These are phyloP conservation scores for Fraxinus ornus DNA, from an alignment of 305 asterid genomes.

Conservation along the genomic window DNA sequence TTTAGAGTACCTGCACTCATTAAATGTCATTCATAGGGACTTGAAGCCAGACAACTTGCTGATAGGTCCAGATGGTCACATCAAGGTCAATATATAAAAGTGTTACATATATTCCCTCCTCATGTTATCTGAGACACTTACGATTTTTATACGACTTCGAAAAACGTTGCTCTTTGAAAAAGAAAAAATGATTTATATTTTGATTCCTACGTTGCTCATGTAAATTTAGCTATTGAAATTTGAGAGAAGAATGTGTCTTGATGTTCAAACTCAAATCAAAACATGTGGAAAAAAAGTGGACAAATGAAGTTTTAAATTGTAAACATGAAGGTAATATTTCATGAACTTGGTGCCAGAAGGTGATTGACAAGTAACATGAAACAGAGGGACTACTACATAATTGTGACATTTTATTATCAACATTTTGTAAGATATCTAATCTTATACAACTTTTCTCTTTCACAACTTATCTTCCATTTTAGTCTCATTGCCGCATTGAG, in stretches of 20 bases:
- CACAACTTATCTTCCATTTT: background rate
- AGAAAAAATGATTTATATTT: background rate
- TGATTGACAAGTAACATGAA: background rate
- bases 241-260: background rate
- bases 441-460: background rate
- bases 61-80: constrained; percentile 98
- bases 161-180: background rate
- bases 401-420: background rate
- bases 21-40: constrained; percentile 90
- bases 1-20: constrained; percentile 91
- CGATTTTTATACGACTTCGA: background rate
- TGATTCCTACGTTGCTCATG: background rate
- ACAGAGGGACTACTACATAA: background rate
- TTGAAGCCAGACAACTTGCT: constrained; percentile 97
- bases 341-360: background rate
- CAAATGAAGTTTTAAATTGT: background rate
- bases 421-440: background rate
- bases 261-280: background rate
- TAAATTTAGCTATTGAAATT: background rate
- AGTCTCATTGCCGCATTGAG: background rate
- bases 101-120: constrained; percentile 21
- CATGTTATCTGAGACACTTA: constrained; percentile 1
- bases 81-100: constrained; percentile 69
- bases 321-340: background rate
- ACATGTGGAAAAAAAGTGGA: background rate